Evolutionary conservation across 2,329 filamentous ascomycete species (phyloP).

Genomic region (Beauveria varroae): DNA sequence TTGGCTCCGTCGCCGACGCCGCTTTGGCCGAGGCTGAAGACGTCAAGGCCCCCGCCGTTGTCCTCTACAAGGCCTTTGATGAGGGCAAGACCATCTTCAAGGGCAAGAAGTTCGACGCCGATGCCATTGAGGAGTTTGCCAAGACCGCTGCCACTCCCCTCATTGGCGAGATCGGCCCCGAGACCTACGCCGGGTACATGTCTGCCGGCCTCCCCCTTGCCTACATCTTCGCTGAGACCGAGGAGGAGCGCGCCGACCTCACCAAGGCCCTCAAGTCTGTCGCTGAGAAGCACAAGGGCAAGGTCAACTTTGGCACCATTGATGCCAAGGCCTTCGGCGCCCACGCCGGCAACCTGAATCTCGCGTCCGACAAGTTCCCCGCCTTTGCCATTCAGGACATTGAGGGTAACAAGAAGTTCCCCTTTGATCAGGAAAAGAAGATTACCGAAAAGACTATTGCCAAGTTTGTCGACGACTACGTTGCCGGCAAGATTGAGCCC

Average conservation of each 20-base stretch:
- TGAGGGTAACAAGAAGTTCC: conserved; percentile 94
- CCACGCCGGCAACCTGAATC: conserved; percentile 94
- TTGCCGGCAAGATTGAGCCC: conserved; percentile 80
- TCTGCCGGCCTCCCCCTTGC: conserved; percentile 83
- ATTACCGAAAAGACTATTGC: conserved; percentile 65
- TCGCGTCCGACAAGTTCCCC: conserved; percentile 90
- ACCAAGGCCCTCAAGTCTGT: conserved; percentile 72
- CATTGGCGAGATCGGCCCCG: conserved; percentile 91
- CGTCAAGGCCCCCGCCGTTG: conserved; percentile 76
- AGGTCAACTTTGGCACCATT: conserved; percentile 96
- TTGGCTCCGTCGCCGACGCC: conserved; percentile 79
- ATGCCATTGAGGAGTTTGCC: conserved; percentile 74
- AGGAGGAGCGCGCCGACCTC: conserved; percentile 79
- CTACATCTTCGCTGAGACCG: conserved; percentile 93
- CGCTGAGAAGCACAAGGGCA: conserved; percentile 86
- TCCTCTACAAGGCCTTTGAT: conserved; percentile 97
- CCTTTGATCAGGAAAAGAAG: conserved; percentile 77
- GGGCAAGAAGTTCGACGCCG: conserved; percentile 67
- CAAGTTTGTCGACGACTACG: conserved; percentile 79
- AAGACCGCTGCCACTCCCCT: conserved; percentile 81
- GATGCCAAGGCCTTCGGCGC: conserved; percentile 91
- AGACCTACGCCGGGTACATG: conserved; percentile 96
- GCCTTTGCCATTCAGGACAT: conserved; percentile 97
- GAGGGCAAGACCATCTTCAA: conserved; percentile 85
- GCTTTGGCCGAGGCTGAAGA: conserved; percentile 83